Evolutionary conservation across 1,139 yeast genomes (phyloP).

Genomic region (Taphrina deformans): DNA sequence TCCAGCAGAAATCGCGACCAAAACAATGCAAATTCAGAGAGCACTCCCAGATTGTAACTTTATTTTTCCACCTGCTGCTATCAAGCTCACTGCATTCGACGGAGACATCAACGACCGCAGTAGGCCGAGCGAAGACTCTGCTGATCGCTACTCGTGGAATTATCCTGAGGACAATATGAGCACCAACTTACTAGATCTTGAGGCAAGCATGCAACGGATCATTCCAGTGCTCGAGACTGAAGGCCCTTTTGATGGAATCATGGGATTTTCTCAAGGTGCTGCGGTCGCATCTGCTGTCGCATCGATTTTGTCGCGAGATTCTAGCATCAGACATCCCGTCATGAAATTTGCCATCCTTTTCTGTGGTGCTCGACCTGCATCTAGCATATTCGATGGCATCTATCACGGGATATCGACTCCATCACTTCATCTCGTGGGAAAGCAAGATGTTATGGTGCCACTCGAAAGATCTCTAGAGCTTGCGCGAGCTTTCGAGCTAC

Average conservation of each 20-base stretch:
- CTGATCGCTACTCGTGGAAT: slow-evolving; percentile 21
- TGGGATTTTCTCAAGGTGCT: slow-evolving; percentile 95
- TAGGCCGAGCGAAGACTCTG: background rate
- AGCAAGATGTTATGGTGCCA: slow-evolving; percentile 81
- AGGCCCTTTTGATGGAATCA: slow-evolving; percentile 85
- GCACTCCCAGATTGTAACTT: slow-evolving; percentile 6
- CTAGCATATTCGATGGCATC: slow-evolving; percentile 53
- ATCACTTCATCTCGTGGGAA: slow-evolving; percentile 77
- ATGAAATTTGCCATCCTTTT: slow-evolving; percentile 74
- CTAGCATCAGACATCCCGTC: slow-evolving; percentile 49
- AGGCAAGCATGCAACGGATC: slow-evolving; percentile 1
- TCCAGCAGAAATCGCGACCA: slow-evolving; percentile 21
- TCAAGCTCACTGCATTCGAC: slow-evolving; percentile 16
- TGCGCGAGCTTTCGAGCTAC: slow-evolving; percentile 55
- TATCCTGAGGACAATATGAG: slow-evolving; percentile 12
- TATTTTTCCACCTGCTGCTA: slow-evolving; percentile 12
- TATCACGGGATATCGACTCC: slow-evolving; percentile 54
- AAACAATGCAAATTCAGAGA: slow-evolving; percentile 9
- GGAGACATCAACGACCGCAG: slow-evolving; percentile 21
- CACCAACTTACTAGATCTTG: slow-evolving; percentile 15
- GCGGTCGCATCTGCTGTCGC: slow-evolving; percentile 58
- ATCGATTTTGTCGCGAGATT: slow-evolving; percentile 36
- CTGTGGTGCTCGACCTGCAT: slow-evolving; percentile 71
- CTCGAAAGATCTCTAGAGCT: slow-evolving; percentile 64
- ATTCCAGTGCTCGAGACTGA: slow-evolving; percentile 55